Conservation (phyloP, 1,284 basidiomycete genomes). For the Ceratobasidium papillatum region DNA sequence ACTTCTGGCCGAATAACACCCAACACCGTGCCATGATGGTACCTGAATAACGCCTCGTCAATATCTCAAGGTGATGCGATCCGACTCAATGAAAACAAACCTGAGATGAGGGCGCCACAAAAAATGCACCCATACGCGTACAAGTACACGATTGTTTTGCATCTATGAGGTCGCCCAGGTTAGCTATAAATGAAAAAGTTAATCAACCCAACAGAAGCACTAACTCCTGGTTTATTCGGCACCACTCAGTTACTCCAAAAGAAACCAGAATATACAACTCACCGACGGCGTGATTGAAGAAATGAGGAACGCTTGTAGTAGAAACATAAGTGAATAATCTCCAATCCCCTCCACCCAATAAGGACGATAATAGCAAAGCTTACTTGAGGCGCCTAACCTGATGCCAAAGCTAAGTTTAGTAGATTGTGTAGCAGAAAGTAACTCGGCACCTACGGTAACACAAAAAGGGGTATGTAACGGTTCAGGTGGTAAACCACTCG, state of each 20-base stretch:
- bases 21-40: conserved; percentile 1
- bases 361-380: neutral
- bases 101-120: neutral
- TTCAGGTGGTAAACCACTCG: conserved; percentile 12
- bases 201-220: too few relatives aligned
- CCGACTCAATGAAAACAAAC: too few relatives aligned
- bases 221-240: conserved; percentile 5
- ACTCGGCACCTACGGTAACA: neutral
- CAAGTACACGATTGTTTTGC: neutral
- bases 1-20: conserved; percentile 14
- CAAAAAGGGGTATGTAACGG: neutral
- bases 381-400: neutral
- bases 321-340: neutral
- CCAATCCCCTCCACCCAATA: neutral
- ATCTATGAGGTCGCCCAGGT: too few relatives aligned
- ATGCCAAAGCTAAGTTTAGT: neutral
- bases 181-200: too few relatives aligned
- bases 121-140: neutral
- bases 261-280: neutral
- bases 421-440: neutral
- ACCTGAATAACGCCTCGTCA: too few relatives aligned
- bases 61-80: too few relatives aligned
- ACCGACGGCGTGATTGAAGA: too few relatives aligned
- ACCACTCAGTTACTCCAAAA: neutral
- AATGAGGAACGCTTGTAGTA: neutral